Percentiles rank a stretch among this genome's conserved stretches.
These are phyloP conservation scores for Torulaspora franciscae DNA, from an alignment of 805 yeast species.

Conservation along the genomic window DNA sequence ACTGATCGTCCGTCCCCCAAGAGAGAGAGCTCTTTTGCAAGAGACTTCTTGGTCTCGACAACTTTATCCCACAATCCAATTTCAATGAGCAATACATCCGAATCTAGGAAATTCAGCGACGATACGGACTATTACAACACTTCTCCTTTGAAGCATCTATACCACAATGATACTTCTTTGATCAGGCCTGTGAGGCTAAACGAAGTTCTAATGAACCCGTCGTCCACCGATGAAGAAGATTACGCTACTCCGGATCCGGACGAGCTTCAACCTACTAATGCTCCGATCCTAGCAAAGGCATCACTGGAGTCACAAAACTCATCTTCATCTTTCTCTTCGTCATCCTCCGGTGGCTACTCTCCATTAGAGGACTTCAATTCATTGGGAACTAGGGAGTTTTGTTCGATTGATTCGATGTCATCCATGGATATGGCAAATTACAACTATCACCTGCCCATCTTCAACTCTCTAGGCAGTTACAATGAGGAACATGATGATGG, in stretches of 20 bases:
- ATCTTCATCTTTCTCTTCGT: constrained; percentile 9
- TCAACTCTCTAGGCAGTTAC: constrained; percentile 1
- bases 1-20: not conserved
- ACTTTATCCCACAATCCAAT: constrained; percentile 20
- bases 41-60: constrained; percentile 21
- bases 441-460: constrained; percentile 9
- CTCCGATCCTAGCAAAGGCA: constrained; percentile 1
- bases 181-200: constrained; percentile 24
- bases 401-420: constrained; percentile 11
- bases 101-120: constrained; percentile 31
- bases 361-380: constrained; percentile 20
- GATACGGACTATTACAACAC: constrained; percentile 34
- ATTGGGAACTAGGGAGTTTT: constrained; percentile 8
- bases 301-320: constrained; percentile 4
- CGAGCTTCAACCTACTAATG: not conserved
- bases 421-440: constrained; percentile 12
- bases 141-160: constrained; percentile 34
- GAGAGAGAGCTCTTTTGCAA: constrained; percentile 9
- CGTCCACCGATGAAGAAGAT: constrained; percentile 9
- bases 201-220: constrained; percentile 16
- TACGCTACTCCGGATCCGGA: not conserved
- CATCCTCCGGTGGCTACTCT: constrained; percentile 20
- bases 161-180: constrained; percentile 26
- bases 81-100: not conserved
- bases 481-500: constrained; percentile 18